Evolutionary conservation across 768 basidiomycete genomes (phyloP), one percentile per base, ranked within the genome.

Genomic region (Multifurca ochricompacta): DNA sequence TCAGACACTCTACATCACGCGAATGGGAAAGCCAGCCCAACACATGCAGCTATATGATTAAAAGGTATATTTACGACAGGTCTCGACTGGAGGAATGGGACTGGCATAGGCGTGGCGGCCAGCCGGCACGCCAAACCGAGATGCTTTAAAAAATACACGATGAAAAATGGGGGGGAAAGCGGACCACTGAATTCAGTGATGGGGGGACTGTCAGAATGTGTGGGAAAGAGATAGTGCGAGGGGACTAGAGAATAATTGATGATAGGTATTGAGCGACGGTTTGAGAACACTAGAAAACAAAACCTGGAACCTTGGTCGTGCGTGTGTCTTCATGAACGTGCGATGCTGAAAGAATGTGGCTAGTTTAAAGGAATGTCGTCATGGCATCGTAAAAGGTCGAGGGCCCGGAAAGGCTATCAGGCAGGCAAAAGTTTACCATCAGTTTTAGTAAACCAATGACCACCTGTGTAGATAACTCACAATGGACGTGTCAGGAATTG

Each of bases 41-140:
- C 11, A 36, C n/a, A n/a, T 19, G 42, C 23, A 45, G 32, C 55
- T 35, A 51, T 56, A 56, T 23, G 31, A 56, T 56, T 46, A 51
- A 51, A 21, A 46, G 49, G 50, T 56, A 56, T 56, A 56, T 56
- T 46, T 55, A 55, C 28, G 48, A 44, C 48, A 55, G 39, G 41
- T 3, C n/a, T n/a, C n/a, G n/a, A 34, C 21, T 43, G 34, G 36
- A 44, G 30, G 48, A n/a, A 35, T 30, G 16, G 14, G 16, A 34
- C 21, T 13, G 25, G 30, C 53, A 44, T 31, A 41, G 35, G 35
- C 48, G n/a, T 16, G 41, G 41, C 34, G 34, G 48, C 55, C 43
- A 51, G 37, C 44, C 31, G 19, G 44, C 31, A 51, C 31, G 42
- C 54, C 54, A 23, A 51, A 41, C 34, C 23, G 34, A 2, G 16